These are phyloP conservation scores for Malassezia nana DNA, from an alignment of 1,284 basidiomycete genomes.

Conservation along the genomic window DNA sequence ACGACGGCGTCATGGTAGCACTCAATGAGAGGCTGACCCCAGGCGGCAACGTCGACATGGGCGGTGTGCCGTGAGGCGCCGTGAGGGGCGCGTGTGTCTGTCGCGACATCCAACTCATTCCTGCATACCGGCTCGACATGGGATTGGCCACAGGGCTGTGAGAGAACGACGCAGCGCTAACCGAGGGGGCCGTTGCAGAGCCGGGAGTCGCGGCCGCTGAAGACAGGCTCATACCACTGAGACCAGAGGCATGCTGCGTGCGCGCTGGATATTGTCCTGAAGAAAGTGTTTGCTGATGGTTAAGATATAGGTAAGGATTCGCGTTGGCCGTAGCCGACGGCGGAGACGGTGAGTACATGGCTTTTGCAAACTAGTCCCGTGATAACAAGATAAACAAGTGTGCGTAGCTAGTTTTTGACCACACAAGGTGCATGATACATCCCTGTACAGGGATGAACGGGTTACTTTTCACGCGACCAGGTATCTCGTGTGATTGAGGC, in stretches of 20 bases:
- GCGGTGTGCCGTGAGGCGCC: conserved; percentile 36
- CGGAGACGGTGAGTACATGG: conserved; percentile 19
- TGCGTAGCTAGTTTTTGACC: conserved; percentile 3
- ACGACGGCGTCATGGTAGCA: conserved; percentile 25
- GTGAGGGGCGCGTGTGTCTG: conserved; percentile 1
- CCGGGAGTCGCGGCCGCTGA: not conserved
- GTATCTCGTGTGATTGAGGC: not conserved
- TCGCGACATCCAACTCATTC: conserved; percentile 13
- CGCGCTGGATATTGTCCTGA: conserved; percentile 2
- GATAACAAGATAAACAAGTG: not conserved
- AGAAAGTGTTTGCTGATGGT: conserved; percentile 9
- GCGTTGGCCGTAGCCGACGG: conserved; percentile 10
- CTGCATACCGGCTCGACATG: not conserved
- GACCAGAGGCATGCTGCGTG: not conserved
- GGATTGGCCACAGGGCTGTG: not conserved
- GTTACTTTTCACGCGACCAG: not conserved
- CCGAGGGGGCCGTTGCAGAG: not conserved
- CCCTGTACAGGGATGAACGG: not conserved
- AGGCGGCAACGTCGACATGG: conserved; percentile 35
- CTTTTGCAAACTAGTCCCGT: not conserved
- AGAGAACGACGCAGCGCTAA: not conserved
- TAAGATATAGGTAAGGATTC: conserved; percentile 16
- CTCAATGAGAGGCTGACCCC: conserved; percentile 28
- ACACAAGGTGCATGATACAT: conserved; percentile 11
- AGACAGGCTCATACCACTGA: not conserved